Evolutionary conservation across 1,284 basidiomycete species (phyloP), one percentile per base, ranked within the genome.

Genomic region (Pseudozyma thailandica): DNA sequence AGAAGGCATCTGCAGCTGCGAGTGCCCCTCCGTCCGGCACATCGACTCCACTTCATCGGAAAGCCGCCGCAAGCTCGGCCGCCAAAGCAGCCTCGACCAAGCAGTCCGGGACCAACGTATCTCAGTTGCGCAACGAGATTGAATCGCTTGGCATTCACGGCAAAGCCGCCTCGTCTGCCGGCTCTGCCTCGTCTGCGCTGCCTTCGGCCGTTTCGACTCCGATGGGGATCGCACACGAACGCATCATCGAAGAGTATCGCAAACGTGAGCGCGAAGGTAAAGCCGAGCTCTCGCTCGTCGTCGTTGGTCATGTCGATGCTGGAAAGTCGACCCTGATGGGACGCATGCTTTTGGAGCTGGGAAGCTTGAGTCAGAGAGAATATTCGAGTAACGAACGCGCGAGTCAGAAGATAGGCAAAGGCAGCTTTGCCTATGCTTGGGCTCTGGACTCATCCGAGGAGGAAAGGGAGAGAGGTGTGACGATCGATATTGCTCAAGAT

Each of bases 301-400:
- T 98, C 37, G 91, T 98, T 50, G 95, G 94, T 94, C 95, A 98
- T 80, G 95, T 99, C 62, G 95, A 99, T 84, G 95, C 96, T 15
- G 95, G 95, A 47, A 99, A 99, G 84, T 97, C 94, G 10, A 99
- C 95, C 0, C 84, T 99, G 42, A 98, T 98, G 93, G 95, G 95
- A 0, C 87, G 94, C 50, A 82, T 99, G 65, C 83, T 98, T 42
- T 94, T 96, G 81, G 96, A 98, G 70, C 86, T 96, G 1, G 95
- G 96, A 16, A 87, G 88, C 72, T 81, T 98, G 53, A 90, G 91
- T 56, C 93, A 98, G 80, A 93, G 92, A 83, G 90, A 90, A 35
- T 89, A 90, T 59, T 85, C 88, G 37, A 88, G 89, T 33, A 97
- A 97, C 82, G 94, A 96, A 84, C 86, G 94, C 49, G 93, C 92